Percentiles rank a stretch among this genome's conserved stretches.
Evolutionary conservation across 768 basidiomycete genomes (phyloP).

Genomic region (Sarcomyxa edulis): DNA sequence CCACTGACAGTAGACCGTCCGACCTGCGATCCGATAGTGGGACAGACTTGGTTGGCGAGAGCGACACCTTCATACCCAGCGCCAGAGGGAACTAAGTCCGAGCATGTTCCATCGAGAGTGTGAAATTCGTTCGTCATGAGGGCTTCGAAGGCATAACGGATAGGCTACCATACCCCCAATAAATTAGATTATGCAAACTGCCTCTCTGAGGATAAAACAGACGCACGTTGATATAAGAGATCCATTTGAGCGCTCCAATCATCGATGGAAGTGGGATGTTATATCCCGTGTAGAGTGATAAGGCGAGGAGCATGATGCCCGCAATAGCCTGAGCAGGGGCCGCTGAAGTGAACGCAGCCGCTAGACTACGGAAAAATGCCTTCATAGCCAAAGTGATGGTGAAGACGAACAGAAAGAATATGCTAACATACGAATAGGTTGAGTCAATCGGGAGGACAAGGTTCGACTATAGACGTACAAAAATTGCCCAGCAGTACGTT

Average conservation of each 20-base stretch:
- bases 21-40: constrained; percentile 56
- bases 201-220: constrained; percentile 9
- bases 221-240: constrained; percentile 54
- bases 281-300: constrained; percentile 13
- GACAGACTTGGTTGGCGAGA: constrained; percentile 69
- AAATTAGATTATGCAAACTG: constrained; percentile 5
- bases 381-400: constrained; percentile 62
- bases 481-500: constrained; percentile 51
- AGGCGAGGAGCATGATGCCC: constrained; percentile 32
- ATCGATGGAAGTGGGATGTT: constrained; percentile 52
- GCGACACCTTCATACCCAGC: constrained; percentile 54
- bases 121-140: constrained; percentile 81
- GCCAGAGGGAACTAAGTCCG: constrained; percentile 55
- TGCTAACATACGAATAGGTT: constrained; percentile 35
- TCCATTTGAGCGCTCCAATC: constrained; percentile 67
- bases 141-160: constrained; percentile 70
- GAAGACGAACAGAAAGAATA: constrained; percentile 52
- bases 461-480: constrained; percentile 44
- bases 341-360: constrained; percentile 51
- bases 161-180: constrained; percentile 35
- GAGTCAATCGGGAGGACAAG: constrained; percentile 17
- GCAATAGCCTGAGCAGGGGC: constrained; percentile 62
- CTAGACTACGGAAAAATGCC: constrained; percentile 67
- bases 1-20: constrained; percentile 62
- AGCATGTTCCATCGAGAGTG: constrained; percentile 55